Base-by-base conservation (phyloP, 495 filamentous ascomycete species). In the Patellaria atrata region DNA sequence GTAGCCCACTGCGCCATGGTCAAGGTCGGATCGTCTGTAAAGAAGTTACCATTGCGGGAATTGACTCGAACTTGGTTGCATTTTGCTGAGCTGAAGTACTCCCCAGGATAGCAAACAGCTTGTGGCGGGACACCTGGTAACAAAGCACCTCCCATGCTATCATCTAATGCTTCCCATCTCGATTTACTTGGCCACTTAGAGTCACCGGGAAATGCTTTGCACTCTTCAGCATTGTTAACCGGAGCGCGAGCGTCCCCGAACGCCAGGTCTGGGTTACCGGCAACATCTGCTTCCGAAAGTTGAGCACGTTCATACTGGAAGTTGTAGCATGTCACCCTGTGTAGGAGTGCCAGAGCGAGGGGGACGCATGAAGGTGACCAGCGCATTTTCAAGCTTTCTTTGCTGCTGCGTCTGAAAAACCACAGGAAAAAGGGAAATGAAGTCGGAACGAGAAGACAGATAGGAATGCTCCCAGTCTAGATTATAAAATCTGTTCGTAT, bases 161-260 rank as follows among this genome's bases (percentile, higher is more conserved):
- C 15, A 22, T 44, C 40, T 35, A 48, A 44, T 2, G 30, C 19
- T 17, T 22, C 21, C 44, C 44, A 48, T 37, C 22, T 11, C 22
- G 20, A 33, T 1, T 10, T 9, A 27, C 20, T 30, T 2, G 44
- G 44, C 44, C 44, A 48, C 13, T 37, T n/a, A 15, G 23, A 12
- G 22, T 48, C 44, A 13, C 44, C 41, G 6, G 44, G 40, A 16
- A 35, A 48, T 2, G 17, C 22, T 19, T 47, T 47, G 34, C 44
- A 47, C 29, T 25, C 38, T 13, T 22, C 19, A 3, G 5, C 27
- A 23, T 20, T 30, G 10, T 11, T 16, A 18, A 10, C 15, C 13
- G 10, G 15, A 23, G 7, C 30, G 6, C 34, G 29, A 26, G 23
- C 8, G 12, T 26, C 12, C 18, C 33, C 44, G 33, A 47, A 47